Percentiles rank a stretch among this genome's conserved stretches.
Evolutionary conservation across 768 basidiomycete genomes (phyloP).

Genomic region (Dentipellis fragilis): DNA sequence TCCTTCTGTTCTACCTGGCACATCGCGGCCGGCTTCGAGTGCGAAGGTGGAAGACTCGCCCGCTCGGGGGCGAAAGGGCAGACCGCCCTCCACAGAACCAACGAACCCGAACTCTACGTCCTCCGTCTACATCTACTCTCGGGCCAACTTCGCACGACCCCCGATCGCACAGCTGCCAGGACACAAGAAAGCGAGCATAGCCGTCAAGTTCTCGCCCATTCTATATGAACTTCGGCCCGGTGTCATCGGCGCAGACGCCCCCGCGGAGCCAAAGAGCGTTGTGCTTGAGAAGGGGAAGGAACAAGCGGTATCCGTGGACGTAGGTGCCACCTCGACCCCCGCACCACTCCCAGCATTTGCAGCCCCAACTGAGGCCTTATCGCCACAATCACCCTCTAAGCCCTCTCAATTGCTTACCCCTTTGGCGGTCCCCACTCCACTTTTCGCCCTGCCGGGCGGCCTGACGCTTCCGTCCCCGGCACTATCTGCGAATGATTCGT

Average conservation of each 20-base stretch:
- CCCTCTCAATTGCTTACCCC: slow-evolving; percentile 12
- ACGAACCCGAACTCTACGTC: slow-evolving; percentile 32
- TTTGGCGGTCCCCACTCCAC: slow-evolving; percentile 7
- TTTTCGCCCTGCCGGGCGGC: slow-evolving; percentile 1
- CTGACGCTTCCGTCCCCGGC: slow-evolving; percentile 36
- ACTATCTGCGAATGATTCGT: slow-evolving; percentile 35
- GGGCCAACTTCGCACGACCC: slow-evolving; percentile 87
- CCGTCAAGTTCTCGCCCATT: slow-evolving; percentile 87
- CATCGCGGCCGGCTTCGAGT: slow-evolving; percentile 22
- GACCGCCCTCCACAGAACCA: slow-evolving; percentile 31
- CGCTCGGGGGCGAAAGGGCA: slow-evolving; percentile 47
- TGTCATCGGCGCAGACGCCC: slow-evolving; percentile 26
- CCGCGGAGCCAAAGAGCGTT: slow-evolving; percentile 41
- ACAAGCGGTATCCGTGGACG: slow-evolving; percentile 48
- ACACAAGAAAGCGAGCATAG: slow-evolving; percentile 91
- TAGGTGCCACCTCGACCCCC: slow-evolving; percentile 11
- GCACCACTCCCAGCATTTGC: slow-evolving; percentile 9
- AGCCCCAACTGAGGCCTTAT: slow-evolving; percentile 10
- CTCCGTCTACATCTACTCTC: slow-evolving; percentile 89
- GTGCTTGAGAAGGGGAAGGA: slow-evolving; percentile 61
- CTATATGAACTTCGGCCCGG: slow-evolving; percentile 80
- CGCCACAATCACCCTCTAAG: slow-evolving; percentile 12
- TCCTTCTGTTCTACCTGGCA: slow-evolving; percentile 47
- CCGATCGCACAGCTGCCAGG: slow-evolving; percentile 94
- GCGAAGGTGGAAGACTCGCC: slow-evolving; percentile 28